A percentile compares a stretch with the other conserved stretches of the same genome.
Evolutionary conservation across 345 rosid genomes (phyloP).

Genomic region (Salix arbutifolia): DNA sequence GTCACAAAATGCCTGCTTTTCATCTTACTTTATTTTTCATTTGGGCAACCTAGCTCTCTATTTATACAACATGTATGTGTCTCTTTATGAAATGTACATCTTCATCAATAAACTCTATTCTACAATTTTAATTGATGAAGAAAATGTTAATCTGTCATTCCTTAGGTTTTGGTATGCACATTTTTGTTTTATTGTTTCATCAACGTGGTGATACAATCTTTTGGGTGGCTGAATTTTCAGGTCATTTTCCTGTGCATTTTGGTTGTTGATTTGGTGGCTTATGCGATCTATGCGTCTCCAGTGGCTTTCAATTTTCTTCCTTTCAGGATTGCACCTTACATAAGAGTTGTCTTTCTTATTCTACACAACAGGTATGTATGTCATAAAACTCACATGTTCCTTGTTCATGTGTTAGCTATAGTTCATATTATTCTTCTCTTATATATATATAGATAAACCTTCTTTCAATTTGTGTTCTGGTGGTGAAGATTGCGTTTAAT

Average conservation of each 20-base stretch:
- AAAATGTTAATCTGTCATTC: background rate
- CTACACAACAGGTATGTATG: slow-evolving; percentile 62
- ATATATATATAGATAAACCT: too few relatives aligned
- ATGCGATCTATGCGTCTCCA: slow-evolving; percentile 70
- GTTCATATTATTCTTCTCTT: too few relatives aligned
- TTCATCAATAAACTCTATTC: too few relatives aligned
- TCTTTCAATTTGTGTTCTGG: too few relatives aligned
- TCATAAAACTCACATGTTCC: background rate
- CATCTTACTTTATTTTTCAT: background rate
- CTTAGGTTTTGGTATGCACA: background rate
- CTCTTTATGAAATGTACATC: too few relatives aligned
- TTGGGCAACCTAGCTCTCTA: background rate
- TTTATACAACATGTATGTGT: background rate
- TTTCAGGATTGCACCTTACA: slow-evolving; percentile 76
- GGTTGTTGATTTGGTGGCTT: slow-evolving; percentile 70
- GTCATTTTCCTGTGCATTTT: slow-evolving; percentile 56
- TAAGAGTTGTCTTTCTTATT: slow-evolving; percentile 74
- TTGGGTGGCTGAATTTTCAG: slow-evolving; percentile 46
- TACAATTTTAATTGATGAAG: too few relatives aligned
- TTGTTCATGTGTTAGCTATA: background rate
- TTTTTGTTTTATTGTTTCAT: background rate
- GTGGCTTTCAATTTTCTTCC: slow-evolving; percentile 66
- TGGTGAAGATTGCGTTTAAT: too few relatives aligned
- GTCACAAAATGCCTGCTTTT: too few relatives aligned
- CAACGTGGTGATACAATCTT: background rate